Conservation (phyloP, 164 flowering plant species). For the Kingdonia uniflora region DNA sequence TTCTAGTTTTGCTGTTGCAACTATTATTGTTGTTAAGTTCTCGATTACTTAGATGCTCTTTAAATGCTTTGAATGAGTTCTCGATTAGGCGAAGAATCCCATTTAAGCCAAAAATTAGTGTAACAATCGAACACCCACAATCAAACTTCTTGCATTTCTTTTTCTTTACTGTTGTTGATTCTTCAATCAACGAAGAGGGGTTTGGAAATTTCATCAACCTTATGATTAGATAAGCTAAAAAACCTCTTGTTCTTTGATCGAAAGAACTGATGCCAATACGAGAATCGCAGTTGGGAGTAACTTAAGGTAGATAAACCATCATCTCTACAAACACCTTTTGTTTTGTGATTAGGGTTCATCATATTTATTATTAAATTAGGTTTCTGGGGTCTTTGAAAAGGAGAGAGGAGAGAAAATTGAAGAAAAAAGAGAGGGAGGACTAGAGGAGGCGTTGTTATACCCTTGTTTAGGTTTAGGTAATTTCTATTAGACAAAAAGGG, state of each 20-base stretch:
- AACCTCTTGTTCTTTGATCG: slow-evolving; percentile 57
- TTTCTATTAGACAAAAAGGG: no score
- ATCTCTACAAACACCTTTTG: no score
- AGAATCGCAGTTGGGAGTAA: slow-evolving; percentile 59
- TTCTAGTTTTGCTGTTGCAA: no score
- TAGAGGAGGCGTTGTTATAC: no score
- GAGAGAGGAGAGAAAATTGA: no score
- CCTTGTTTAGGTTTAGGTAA: no score
- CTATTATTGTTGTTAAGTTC: slow-evolving; percentile 28
- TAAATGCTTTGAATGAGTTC: slow-evolving; percentile 74
- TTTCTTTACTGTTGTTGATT: slow-evolving; percentile 13
- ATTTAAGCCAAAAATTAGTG: slow-evolving; percentile 58
- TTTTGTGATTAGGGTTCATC: no score
- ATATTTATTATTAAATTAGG: no score
- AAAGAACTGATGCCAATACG: slow-evolving; percentile 30
- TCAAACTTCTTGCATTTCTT: slow-evolving; percentile 34
- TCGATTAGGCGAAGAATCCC: slow-evolving; percentile 74
- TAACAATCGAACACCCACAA: slow-evolving; percentile 77
- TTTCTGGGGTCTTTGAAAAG: no score
- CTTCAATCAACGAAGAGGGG: slow-evolving; percentile 1
- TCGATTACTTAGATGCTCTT: slow-evolving; percentile 37
- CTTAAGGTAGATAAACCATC: slow-evolving; percentile 37
- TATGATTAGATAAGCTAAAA: slow-evolving; percentile 59
- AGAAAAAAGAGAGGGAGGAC: no score
- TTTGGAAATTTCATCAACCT: slow-evolving; percentile 35